Percentiles rank a stretch among this genome's conserved stretches.
phyloP scores from a whole-genome alignment of 768 basidiomycete genomes.

The Suillus decipiens region DNA sequence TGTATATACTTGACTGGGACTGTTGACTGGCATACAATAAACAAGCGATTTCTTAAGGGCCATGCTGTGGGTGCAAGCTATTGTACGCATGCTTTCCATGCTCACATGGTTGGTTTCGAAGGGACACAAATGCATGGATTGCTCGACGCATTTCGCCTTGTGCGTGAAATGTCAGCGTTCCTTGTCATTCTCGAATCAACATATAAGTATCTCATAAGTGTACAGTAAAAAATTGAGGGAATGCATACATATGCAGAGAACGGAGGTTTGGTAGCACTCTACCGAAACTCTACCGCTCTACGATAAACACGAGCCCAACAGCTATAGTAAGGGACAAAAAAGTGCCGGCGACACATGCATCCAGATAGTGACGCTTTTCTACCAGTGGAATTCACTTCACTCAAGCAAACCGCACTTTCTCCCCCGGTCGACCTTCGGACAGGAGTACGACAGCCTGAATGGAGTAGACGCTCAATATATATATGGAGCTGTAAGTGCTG shows the following conservation, averaged over 20 bases:
- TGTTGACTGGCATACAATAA: background rate
- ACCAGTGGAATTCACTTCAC: background rate
- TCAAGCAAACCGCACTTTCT: conserved; percentile 78
- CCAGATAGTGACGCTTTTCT: background rate
- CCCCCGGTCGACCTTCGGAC: conserved; percentile 86
- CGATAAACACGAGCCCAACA: background rate
- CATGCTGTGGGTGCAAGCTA: background rate
- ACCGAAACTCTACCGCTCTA: background rate
- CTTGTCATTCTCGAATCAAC: background rate
- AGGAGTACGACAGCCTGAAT: conserved; percentile 81
- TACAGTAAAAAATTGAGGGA: background rate
- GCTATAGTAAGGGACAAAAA: too few relatives aligned
- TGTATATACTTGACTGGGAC: background rate
- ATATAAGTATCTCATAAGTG: background rate
- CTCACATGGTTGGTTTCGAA: background rate
- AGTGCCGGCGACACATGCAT: background rate
- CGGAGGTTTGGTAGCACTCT: background rate
- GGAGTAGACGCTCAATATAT: conserved; percentile 17
- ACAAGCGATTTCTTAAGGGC: background rate
- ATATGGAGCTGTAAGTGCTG: conserved; percentile 6
- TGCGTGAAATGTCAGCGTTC: background rate
- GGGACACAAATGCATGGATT: background rate
- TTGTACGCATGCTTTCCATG: background rate
- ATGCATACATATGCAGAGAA: conserved; percentile 1
- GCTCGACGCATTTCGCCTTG: background rate